Evolutionary conservation across 208 protist genomes (phyloP), one percentile per base, ranked within the genome.

Genomic region (Leishmania gerbilli): DNA sequence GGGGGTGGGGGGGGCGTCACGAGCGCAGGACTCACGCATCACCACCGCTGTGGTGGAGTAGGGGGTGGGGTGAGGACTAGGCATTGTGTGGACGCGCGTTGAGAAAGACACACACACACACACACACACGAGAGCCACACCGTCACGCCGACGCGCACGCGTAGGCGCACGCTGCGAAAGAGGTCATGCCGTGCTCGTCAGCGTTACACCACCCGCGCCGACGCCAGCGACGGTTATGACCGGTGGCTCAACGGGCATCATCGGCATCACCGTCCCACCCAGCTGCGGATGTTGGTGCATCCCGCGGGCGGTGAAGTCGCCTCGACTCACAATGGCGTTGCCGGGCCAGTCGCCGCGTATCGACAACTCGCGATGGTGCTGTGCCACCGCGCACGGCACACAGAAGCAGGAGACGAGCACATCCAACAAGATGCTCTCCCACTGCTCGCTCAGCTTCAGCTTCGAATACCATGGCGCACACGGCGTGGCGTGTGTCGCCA

Each of bases 321-420:
- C 37, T 55, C 81, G 55, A 34, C 81, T 79, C 51, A 88, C 86
- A 49, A 91, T 42, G 3, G 86, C 72, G 17, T 60, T 58, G 9
- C 88, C 88, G 0, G 83, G 82, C 83, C 88, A 89, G 40, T 85
- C 83, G 19, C 81, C 88, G 21, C 79, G 85, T 40, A 72, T 58
- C 13, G 78, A 71, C 72, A 91, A 84, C 79, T 91, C 85, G 7
- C 88, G 85, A 74, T 89, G 83, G 53, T 91, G 85, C 84, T 91
- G 88, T 51, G 80, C 79, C 3, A 87, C 65, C 21, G 79, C 79
- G 68, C 85, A 91, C 7, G 75, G 60, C 49, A 71, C 71, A 71
- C 88, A 91, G 58, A 79, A 79, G 34, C 79, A 37, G 4, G 74
- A 62, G 19, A 81, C 74, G 0, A 84, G 58, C 6, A 83, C 42